Base-by-base conservation (phyloP, 31 red algal genomes). In the Asparagopsis taxiformis region DNA sequence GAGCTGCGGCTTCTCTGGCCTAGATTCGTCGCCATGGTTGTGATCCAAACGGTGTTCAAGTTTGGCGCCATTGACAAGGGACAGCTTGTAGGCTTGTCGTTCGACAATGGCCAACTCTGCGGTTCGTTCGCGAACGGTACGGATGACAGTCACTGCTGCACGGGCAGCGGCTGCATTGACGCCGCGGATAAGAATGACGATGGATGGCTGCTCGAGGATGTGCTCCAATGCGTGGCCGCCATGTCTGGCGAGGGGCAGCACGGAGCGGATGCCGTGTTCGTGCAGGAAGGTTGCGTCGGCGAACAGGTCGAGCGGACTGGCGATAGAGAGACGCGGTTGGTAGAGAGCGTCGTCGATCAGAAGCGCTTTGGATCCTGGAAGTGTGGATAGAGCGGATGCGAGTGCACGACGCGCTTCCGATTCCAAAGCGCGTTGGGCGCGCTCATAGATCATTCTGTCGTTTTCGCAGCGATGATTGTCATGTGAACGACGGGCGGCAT, bases 251-350 rank as follows among this genome's bases (percentile, higher is more conserved):
- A 83, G 48, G 4, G 87, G 87, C 5, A 66, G 52, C 15, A 83
- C 67, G 10, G 33, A 30, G 2, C 77, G 78, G 28, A 91, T 65
- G 39, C 87, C 87, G 35, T 83, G 87, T 60, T 82, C 77, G 41
- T 38, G 68, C 22, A 83, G 77, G 30, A 77, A 91, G 7, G 87
- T 75, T 2, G 70, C 62, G 55, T 91, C 87, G 3, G 87, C 55
- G 53, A 91, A 91, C 3, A 91, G 43, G 70, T 91, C 87, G 52
- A 91, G 72, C 54, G 87, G 70, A 26, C 74, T 62, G 31, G 72
- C 78, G 37, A 77, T 30, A 1, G 87, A 82, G 15, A 82, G 77
- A 17, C 57, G 63, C 13, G 70, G 13, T 39, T 80, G 62, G 72
- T 65, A 91, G 20, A 82, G 31, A 17, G 64, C 51, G 17, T 55